Evolutionary conservation across 331 rosid genomes (phyloP).

Genomic region (Quercus phellos): DNA sequence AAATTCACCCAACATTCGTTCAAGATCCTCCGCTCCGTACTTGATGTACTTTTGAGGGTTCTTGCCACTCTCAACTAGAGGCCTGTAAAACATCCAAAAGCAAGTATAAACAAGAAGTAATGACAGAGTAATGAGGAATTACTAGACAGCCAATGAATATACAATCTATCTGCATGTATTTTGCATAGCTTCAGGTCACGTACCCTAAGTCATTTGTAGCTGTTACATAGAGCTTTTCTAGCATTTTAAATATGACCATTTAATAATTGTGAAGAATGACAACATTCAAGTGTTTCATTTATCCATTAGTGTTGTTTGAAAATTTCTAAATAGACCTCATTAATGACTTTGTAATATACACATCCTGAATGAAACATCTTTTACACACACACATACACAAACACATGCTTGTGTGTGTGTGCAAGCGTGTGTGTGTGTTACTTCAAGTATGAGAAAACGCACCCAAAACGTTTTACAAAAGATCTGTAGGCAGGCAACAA

Average conservation of each 20-base stretch:
- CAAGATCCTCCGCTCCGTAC: too few species aligned
- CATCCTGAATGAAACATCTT: not conserved
- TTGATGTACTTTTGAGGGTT: too few species aligned
- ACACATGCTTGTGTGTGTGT: not conserved
- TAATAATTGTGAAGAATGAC: not conserved
- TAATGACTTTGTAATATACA: too few species aligned
- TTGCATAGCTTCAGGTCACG: not conserved
- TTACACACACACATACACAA: not conserved
- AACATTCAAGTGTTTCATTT: not conserved
- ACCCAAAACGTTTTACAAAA: too few species aligned
- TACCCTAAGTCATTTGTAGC: not conserved
- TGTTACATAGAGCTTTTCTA: not conserved
- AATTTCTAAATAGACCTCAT: not conserved
- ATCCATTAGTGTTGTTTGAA: not conserved
- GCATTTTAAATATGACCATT: not conserved
- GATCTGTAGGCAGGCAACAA: too few species aligned
- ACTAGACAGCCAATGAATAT: not conserved
- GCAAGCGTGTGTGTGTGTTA: too few species aligned
- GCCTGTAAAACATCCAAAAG: slow-evolving; percentile 33
- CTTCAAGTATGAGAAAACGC: too few species aligned
- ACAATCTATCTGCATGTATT: not conserved
- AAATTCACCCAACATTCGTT: too few species aligned
- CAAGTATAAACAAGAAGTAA: slow-evolving; percentile 1
- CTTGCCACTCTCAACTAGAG: too few species aligned
- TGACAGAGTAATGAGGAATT: not conserved